Percentiles rank a stretch among this genome's conserved stretches.
phyloP scores from a whole-genome alignment of 1,284 basidiomycete genomes.

The Papiliotrema terrestris region DNA sequence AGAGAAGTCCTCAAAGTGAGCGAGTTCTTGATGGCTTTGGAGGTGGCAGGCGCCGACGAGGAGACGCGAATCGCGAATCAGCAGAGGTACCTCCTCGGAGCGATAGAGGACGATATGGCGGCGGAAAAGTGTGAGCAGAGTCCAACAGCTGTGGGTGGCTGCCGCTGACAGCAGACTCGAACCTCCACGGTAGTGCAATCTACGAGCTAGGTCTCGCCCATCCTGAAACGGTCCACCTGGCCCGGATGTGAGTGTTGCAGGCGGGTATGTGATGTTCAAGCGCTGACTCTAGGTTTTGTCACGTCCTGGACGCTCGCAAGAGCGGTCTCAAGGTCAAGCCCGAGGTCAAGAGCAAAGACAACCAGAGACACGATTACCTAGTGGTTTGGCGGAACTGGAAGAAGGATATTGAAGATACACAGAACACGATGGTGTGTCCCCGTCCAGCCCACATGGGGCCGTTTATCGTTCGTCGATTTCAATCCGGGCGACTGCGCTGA shows the following conservation, averaged over 20 bases:
- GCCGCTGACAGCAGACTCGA: constrained; percentile 24
- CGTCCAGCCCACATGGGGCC: constrained; percentile 10
- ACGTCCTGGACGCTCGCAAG: constrained; percentile 38
- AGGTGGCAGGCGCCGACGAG: constrained; percentile 9
- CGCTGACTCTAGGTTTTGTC: constrained; percentile 29
- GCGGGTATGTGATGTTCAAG: background rate
- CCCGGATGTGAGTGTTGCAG: constrained; percentile 22
- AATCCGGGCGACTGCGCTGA: background rate
- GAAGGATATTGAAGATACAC: constrained; percentile 14
- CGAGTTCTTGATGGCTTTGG: constrained; percentile 22
- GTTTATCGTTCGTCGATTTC: constrained; percentile 27
- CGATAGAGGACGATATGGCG: constrained; percentile 17
- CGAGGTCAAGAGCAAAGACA: constrained; percentile 15
- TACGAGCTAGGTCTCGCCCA: constrained; percentile 31
- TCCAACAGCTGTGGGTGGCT: background rate
- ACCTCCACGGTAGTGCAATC: constrained; percentile 32
- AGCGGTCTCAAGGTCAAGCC: constrained; percentile 28
- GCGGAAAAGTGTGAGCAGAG: constrained; percentile 24
- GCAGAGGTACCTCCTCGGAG: constrained; percentile 31
- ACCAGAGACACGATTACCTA: constrained; percentile 10
- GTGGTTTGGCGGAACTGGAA: constrained; percentile 29
- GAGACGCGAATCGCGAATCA: constrained; percentile 16
- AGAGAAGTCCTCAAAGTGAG: constrained; percentile 29
- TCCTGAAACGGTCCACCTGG: constrained; percentile 28
- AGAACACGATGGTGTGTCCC: background rate